Evolutionary conservation across 2,329 filamentous ascomycete species (phyloP).

Genomic region (Rhynchosporium agropyri): DNA sequence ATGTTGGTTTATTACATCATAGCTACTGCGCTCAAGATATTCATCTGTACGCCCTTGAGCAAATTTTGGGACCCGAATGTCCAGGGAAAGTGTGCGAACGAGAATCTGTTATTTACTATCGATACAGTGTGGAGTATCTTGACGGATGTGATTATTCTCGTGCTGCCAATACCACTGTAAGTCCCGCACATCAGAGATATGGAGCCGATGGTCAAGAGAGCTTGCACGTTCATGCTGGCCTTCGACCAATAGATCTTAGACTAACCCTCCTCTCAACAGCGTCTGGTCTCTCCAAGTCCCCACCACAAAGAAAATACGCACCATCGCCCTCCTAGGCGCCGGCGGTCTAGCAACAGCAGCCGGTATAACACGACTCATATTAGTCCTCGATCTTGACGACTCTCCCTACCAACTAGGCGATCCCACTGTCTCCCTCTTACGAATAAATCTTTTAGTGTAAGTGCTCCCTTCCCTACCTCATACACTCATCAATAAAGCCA

Average conservation of each 20-base stretch:
- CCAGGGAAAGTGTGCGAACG: background rate
- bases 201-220: too few relatives aligned
- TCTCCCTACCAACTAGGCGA: background rate
- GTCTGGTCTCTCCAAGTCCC: constrained; percentile 1
- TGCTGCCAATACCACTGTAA: constrained; percentile 6
- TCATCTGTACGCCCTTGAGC: background rate
- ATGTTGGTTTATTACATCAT: background rate
- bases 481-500: background rate
- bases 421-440: background rate
- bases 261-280: background rate
- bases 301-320: background rate
- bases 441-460: background rate
- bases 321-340: background rate
- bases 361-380: background rate
- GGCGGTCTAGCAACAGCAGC: background rate
- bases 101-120: background rate
- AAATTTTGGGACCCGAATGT: background rate
- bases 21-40: background rate
- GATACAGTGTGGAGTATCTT: background rate
- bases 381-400: background rate
- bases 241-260: background rate
- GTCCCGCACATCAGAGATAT: background rate
- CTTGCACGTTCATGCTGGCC: background rate
- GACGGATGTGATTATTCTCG: background rate
- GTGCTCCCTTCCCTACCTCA: background rate